These are phyloP conservation scores for Phialophora expanda DNA, from an alignment of 2,329 filamentous ascomycete species.

Conservation along the genomic window DNA sequence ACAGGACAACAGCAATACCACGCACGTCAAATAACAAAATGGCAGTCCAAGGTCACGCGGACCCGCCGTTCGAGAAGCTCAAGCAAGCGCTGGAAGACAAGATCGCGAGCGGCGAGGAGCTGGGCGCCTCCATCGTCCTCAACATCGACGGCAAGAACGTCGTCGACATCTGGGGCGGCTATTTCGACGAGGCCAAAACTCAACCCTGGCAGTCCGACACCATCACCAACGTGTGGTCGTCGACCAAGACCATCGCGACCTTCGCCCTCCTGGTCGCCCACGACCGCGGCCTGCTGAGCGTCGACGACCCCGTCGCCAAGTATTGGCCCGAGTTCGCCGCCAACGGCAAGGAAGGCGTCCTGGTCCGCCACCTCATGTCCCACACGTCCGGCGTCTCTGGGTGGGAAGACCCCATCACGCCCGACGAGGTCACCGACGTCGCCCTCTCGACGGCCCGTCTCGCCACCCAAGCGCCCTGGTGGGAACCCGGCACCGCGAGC, in stretches of 20 bases:
- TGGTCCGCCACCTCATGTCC: constrained; percentile 50
- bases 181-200: constrained; percentile 42
- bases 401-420: constrained; percentile 45
- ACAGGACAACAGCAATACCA: no score
- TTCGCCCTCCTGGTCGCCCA: constrained; percentile 50
- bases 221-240: constrained; percentile 47
- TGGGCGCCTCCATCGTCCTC: constrained; percentile 54
- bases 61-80: constrained; percentile 47
- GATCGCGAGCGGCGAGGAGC: constrained; percentile 49
- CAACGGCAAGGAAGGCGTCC: constrained; percentile 50
- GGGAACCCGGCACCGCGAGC: constrained; percentile 51
- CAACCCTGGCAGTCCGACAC: constrained; percentile 35
- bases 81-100: constrained; percentile 45
- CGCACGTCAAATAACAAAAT: constrained; percentile 2
- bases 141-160: constrained; percentile 51
- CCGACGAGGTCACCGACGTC: constrained; percentile 46
- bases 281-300: constrained; percentile 48
- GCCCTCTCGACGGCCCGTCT: constrained; percentile 44
- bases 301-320: constrained; percentile 47
- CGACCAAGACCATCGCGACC: constrained; percentile 48
- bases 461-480: constrained; percentile 52
- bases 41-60: constrained; percentile 45
- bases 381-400: constrained; percentile 48
- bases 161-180: constrained; percentile 55
- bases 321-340: constrained; percentile 57